Evolutionary conservation across 768 basidiomycete species (phyloP), one percentile per base, ranked within the genome.

Genomic region (Guyanaporus albipodus): DNA sequence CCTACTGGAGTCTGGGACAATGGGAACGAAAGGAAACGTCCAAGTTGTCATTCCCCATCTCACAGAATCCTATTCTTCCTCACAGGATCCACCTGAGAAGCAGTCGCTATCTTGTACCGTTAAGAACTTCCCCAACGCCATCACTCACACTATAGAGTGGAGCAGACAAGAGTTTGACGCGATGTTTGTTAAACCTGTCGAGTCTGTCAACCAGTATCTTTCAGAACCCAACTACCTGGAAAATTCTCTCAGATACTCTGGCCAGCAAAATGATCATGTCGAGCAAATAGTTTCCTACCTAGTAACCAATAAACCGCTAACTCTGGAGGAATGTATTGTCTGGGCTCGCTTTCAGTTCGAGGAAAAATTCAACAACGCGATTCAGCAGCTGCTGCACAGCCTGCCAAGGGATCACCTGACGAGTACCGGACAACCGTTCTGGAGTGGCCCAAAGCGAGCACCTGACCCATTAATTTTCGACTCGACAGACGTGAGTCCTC

Each of bases 81-180:
- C 94, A 12, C 96, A 98, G 69, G 96, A 99, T 64, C 96, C 96
- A 36, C 96, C 96, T 8, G 96, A 99, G 72, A 98, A 96, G 69
- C 87, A 94, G 62, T 85, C 93, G 2, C 89, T 96, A 19, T 90
- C 89, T 21, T 99, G 96, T 67, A 99, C 96, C 1, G 87, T 98
- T 66, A 98, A 97, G 74, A 97, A 91, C 70, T 99, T 98, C 79
- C 96, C 96, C 9, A 94, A 99, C 64, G 87, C 87, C 21, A 98
- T 98, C 58, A 86, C 91, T 55, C 96, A 99, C 70, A 96, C 93
- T 7, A 99, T 99, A 49, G 92, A 97, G 91, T 99, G 96, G 96
- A 84, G 88, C 57, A 84, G 93, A 56, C 82, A 84, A 58, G 88
- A 90, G 53, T 98, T 99, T 66, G 91, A 96, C 62, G 83, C 80